Conservation (phyloP, 1,284 basidiomycete genomes). For the Agroathelia rolfsii region DNA sequence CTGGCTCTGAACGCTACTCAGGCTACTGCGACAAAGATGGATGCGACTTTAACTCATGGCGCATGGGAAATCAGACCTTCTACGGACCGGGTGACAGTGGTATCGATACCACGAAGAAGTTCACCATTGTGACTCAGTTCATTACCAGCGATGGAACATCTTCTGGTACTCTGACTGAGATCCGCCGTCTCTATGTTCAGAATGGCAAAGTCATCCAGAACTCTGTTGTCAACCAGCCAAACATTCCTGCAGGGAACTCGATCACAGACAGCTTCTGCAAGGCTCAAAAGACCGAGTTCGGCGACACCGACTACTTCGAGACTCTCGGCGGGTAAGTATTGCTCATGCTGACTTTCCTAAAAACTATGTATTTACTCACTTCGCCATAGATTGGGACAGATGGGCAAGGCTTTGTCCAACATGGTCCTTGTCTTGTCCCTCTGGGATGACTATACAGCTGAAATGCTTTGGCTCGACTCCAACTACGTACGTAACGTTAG, state of each 20-base stretch:
- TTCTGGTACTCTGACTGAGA: slow-evolving; percentile 36
- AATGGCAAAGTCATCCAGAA: slow-evolving; percentile 40
- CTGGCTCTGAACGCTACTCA: slow-evolving; percentile 22
- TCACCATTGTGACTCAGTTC: slow-evolving; percentile 51
- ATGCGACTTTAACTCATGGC: slow-evolving; percentile 50
- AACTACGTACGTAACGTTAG: no score
- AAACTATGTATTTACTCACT: no score
- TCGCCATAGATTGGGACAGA: slow-evolving; percentile 27
- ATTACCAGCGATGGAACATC: slow-evolving; percentile 34
- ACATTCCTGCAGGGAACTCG: slow-evolving; percentile 27
- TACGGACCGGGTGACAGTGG: slow-evolving; percentile 33
- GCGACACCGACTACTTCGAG: slow-evolving; percentile 36
- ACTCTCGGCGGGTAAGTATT: slow-evolving; percentile 34
- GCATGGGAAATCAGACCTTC: slow-evolving; percentile 40
- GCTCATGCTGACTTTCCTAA: no score
- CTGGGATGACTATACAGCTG: slow-evolving; percentile 46
- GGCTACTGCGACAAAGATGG: slow-evolving; percentile 39
- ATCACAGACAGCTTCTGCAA: slow-evolving; percentile 31
- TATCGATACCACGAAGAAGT: slow-evolving; percentile 33
- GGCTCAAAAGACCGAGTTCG: slow-evolving; percentile 31
- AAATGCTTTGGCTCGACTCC: slow-evolving; percentile 55
- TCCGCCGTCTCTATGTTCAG: slow-evolving; percentile 45
- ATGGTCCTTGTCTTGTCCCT: slow-evolving; percentile 46
- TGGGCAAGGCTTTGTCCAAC: slow-evolving; percentile 32
- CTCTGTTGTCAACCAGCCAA: slow-evolving; percentile 33